phyloP scores from a whole-genome alignment of 2,329 filamentous ascomycete species.

The Graphiopsis chlorocephala region DNA sequence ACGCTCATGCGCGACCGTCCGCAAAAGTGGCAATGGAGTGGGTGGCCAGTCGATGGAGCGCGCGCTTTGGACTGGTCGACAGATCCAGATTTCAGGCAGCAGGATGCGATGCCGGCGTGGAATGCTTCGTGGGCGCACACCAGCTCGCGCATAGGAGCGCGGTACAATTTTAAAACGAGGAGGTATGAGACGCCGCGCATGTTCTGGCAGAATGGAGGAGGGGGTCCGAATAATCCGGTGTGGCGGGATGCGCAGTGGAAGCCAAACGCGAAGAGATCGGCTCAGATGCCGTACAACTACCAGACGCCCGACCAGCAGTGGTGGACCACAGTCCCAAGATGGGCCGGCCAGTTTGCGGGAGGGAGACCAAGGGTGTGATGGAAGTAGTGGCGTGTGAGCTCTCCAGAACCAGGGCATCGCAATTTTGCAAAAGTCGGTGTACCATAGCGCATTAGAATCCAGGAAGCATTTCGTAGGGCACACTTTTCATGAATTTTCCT shows the following conservation, averaged over 20 bases:
- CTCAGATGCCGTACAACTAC: constrained; percentile 17
- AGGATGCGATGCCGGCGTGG: constrained; percentile 30
- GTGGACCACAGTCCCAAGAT: constrained; percentile 24
- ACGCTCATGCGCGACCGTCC: constrained; percentile 41
- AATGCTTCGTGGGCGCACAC: constrained; percentile 17
- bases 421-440: neutral
- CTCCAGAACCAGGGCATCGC: neutral
- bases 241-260: constrained; percentile 33
- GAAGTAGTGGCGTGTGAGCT: neutral
- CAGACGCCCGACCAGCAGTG: constrained; percentile 21
- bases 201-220: neutral
- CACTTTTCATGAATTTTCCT: constrained; percentile 18
- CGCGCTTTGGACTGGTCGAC: constrained; percentile 13
- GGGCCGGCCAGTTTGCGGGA: constrained; percentile 24
- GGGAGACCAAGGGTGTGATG: constrained; percentile 23
- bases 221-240: constrained; percentile 18
- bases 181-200: constrained; percentile 23
- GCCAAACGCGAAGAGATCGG: constrained; percentile 15
- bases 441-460: neutral
- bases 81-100: constrained; percentile 36
- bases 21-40: constrained; percentile 36
- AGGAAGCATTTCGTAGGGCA: neutral
- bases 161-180: constrained; percentile 31
- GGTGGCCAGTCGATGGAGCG: constrained; percentile 30
- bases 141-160: constrained; percentile 23